phyloP scores from a whole-genome alignment of 371 early-diverging fungal genomes.

The Mucor circinelloides region DNA sequence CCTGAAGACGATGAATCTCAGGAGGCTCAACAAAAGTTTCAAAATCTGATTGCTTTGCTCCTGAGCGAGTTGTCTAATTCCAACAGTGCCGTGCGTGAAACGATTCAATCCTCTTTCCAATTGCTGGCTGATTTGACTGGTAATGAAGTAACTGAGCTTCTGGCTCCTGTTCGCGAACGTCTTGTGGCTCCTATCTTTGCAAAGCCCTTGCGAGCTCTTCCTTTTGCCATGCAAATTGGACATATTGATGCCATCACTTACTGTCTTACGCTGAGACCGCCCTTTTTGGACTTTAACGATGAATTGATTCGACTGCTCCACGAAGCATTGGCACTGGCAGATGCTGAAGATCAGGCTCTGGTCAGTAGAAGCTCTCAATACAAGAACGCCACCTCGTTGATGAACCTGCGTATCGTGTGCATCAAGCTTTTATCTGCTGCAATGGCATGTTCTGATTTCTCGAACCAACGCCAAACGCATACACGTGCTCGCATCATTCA shows the following conservation, averaged over 20 bases:
- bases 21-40: constrained; percentile 63
- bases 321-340: constrained; percentile 94
- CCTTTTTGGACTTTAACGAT: constrained; percentile 90
- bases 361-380: constrained; percentile 84
- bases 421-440: constrained; percentile 94
- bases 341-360: constrained; percentile 97
- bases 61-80: constrained; percentile 94
- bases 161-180: constrained; percentile 84
- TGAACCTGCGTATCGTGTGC: constrained; percentile 91
- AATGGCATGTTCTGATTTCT: constrained; percentile 86
- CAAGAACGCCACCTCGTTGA: constrained; percentile 80
- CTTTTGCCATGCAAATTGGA: constrained; percentile 97
- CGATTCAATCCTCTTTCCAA: constrained; percentile 83
- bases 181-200: constrained; percentile 93
- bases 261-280: constrained; percentile 86
- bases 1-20: constrained; percentile 62
- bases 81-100: constrained; percentile 86
- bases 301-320: constrained; percentile 89
- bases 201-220: constrained; percentile 95
- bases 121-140: constrained; percentile 79
- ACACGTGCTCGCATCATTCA: constrained; percentile 90
- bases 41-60: constrained; percentile 76
- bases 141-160: constrained; percentile 80
- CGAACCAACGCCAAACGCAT: constrained; percentile 67
- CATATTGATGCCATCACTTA: constrained; percentile 98